Evolutionary conservation across 1,284 basidiomycete species (phyloP).

Genomic region (Apiotrichum porosum): DNA sequence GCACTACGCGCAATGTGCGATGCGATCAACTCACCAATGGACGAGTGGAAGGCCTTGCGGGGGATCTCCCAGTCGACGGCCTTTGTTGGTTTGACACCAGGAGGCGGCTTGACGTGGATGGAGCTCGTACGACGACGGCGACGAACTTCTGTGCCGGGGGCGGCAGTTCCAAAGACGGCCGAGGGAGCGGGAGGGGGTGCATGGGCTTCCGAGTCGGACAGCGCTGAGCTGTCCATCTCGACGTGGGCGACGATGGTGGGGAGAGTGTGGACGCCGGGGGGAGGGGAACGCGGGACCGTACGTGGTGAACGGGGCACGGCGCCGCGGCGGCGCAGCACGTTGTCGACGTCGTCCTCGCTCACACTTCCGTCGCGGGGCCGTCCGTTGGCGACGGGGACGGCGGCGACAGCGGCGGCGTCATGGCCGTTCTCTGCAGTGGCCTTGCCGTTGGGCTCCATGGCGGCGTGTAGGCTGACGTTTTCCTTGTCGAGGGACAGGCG

Average conservation of each 20-base stretch:
- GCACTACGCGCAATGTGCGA: no score
- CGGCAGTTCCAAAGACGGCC: background rate
- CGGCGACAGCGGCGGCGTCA: background rate
- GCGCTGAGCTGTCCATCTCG: conserved; percentile 13
- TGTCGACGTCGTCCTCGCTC: conserved; percentile 11
- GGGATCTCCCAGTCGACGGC: conserved; percentile 69
- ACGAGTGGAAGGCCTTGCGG: conserved; percentile 81
- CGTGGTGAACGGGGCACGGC: background rate
- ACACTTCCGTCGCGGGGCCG: background rate
- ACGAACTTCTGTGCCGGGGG: conserved; percentile 17
- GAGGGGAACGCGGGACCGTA: conserved; percentile 4
- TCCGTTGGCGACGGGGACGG: background rate
- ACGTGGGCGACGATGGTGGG: conserved; percentile 33
- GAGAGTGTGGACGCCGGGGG: conserved; percentile 18
- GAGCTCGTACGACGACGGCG: conserved; percentile 33
- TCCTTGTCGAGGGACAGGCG: conserved; percentile 6
- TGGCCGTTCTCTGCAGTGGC: background rate
- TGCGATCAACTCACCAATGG: conserved; percentile 80
- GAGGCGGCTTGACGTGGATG: conserved; percentile 39
- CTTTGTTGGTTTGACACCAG: conserved; percentile 42
- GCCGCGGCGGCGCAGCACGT: conserved; percentile 1
- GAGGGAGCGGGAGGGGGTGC: conserved; percentile 21
- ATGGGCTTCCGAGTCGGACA: conserved; percentile 5
- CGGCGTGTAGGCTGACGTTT: background rate
- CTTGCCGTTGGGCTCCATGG: conserved; percentile 1